phyloP scores from a whole-genome alignment of 257 asterid species.

The Striga asiatica region DNA sequence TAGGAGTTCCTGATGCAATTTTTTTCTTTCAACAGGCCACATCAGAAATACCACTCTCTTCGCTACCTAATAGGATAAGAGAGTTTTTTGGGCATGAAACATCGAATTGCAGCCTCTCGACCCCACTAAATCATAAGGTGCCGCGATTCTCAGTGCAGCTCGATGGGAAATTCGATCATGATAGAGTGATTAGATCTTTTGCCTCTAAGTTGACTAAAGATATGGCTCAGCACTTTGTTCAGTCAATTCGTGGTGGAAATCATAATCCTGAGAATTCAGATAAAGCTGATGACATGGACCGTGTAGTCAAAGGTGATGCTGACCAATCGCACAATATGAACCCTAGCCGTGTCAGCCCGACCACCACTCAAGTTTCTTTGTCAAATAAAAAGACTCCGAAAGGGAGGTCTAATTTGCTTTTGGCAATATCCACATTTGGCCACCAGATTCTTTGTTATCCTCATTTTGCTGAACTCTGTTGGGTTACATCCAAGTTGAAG shows the following conservation, averaged over 20 bases:
- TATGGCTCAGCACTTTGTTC: slow-evolving; percentile 63
- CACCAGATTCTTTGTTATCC: slow-evolving; percentile 86
- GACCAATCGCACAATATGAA: slow-evolving; percentile 26
- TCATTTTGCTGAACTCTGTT: slow-evolving; percentile 96
- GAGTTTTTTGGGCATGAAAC: slow-evolving; percentile 56
- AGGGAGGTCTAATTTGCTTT: slow-evolving; percentile 62
- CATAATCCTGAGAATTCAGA: slow-evolving; percentile 33
- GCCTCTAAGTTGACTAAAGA: slow-evolving; percentile 59
- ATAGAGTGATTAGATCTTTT: slow-evolving; percentile 38
- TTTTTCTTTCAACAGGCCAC: slow-evolving; percentile 60
- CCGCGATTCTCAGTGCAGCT: slow-evolving; percentile 61
- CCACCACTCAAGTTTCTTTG: slow-evolving; percentile 25
- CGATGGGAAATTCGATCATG: slow-evolving; percentile 49
- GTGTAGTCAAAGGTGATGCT: slow-evolving; percentile 25
- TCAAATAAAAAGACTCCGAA: slow-evolving; percentile 33
- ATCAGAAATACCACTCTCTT: slow-evolving; percentile 49
- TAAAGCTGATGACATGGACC: slow-evolving; percentile 23
- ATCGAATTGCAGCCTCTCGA: slow-evolving; percentile 26
- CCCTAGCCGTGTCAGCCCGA: slow-evolving; percentile 20
- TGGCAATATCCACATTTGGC: slow-evolving; percentile 81
- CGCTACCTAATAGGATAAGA: slow-evolving; percentile 59
- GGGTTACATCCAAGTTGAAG: slow-evolving; percentile 92
- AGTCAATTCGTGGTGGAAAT: slow-evolving; percentile 41
- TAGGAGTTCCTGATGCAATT: slow-evolving; percentile 10
- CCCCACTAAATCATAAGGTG: slow-evolving; percentile 36